Evolutionary conservation across 2,329 filamentous ascomycete species (phyloP).

Genomic region (Ceratocystis eucalypticola): DNA sequence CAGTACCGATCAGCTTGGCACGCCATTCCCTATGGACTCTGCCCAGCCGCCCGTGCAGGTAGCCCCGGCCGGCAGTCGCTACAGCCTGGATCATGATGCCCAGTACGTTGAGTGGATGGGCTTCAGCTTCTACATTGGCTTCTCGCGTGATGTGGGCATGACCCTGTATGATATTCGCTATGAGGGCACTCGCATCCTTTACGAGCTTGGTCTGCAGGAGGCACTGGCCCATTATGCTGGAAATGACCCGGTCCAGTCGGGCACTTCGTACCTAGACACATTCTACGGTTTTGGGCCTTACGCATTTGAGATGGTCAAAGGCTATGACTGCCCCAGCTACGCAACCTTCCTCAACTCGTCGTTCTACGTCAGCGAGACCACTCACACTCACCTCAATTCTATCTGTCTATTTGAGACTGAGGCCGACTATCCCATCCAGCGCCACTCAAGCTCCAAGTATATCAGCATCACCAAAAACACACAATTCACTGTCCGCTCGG

Average conservation of each 20-base stretch:
- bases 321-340: constrained; percentile 31
- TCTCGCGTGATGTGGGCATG: constrained; percentile 32
- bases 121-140: constrained; percentile 38
- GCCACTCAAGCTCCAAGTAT: constrained; percentile 25
- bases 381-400: constrained; percentile 25
- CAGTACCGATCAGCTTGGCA: constrained; percentile 26
- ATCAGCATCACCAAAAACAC: constrained; percentile 26
- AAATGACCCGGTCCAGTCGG: constrained; percentile 32
- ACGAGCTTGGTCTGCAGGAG: constrained; percentile 40
- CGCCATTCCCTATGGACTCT: constrained; percentile 27
- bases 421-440: constrained; percentile 27
- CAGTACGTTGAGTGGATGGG: constrained; percentile 40
- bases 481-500: constrained; percentile 21
- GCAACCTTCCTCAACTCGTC: constrained; percentile 28
- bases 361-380: constrained; percentile 25
- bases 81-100: constrained; percentile 32
- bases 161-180: constrained; percentile 38
- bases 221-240: constrained; percentile 40
- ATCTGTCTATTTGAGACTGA: constrained; percentile 31
- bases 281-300: constrained; percentile 28
- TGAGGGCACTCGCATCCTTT: constrained; percentile 37
- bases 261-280: constrained; percentile 33
- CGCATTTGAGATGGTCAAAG: constrained; percentile 29
- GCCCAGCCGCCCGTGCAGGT: constrained; percentile 28
- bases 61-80: constrained; percentile 30